Evolutionary conservation across 225 moss, liverwort and hornwort genomes (phyloP).

Genomic region (Takakia lepidozioides): DNA sequence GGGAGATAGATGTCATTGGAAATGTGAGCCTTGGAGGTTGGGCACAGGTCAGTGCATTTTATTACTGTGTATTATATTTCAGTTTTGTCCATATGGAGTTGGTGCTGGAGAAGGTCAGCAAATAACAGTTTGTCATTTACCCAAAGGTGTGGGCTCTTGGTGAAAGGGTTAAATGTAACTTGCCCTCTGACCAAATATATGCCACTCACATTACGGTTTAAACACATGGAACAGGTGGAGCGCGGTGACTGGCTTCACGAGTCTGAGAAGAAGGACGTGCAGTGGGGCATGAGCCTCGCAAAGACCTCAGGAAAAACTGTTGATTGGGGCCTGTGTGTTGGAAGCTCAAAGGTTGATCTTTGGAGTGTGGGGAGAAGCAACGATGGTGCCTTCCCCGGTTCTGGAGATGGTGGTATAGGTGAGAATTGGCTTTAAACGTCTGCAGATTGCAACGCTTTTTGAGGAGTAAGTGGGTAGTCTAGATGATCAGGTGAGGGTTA

Average conservation of each 20-base stretch:
- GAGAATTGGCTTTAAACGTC: too few species aligned
- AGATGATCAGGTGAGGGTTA: too few species aligned
- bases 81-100: neutral
- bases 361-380: conserved; percentile 16
- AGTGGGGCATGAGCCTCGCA: conserved; percentile 39
- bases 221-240: conserved; percentile 22
- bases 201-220: neutral
- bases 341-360: conserved; percentile 27
- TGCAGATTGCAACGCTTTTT: too few species aligned
- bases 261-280: conserved; percentile 21
- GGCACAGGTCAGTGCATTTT: conserved; percentile 50
- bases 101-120: neutral
- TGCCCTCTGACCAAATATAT: neutral
- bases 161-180: too few species aligned
- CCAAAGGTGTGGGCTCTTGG: too few species aligned
- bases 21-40: conserved; percentile 75
- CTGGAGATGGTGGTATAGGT: conserved; percentile 26
- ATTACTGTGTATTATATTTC: conserved; percentile 9
- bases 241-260: conserved; percentile 58
- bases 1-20: conserved; percentile 73
- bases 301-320: conserved; percentile 19
- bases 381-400: conserved; percentile 13
- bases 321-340: conserved; percentile 39
- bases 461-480: too few species aligned
- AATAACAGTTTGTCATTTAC: too few species aligned